Evolutionary conservation across 495 filamentous ascomycete species (phyloP).

Genomic region (Immersiella caudata): DNA sequence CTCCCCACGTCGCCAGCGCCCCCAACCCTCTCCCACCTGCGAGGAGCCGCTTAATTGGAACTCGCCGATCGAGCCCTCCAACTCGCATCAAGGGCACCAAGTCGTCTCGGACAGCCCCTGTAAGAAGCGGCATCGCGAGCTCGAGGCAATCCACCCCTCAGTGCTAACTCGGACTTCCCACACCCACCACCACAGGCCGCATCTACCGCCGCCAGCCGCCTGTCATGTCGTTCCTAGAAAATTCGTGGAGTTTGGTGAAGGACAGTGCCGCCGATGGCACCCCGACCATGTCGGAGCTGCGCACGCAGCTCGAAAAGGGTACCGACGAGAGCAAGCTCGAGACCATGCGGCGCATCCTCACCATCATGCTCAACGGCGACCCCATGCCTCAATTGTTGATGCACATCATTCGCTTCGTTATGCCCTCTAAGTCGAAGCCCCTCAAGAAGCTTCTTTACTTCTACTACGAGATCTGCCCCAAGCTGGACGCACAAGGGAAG

Average conservation of each 20-base stretch:
- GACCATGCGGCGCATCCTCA: constrained; percentile 97
- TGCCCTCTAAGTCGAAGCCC: constrained; percentile 95
- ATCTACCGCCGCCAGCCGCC: constrained; percentile 33
- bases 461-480: constrained; percentile 99
- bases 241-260: constrained; percentile 92
- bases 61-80: background rate
- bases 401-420: constrained; percentile 99
- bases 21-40: constrained; percentile 5
- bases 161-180: constrained; percentile 5
- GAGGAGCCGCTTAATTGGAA: background rate
- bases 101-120: background rate
- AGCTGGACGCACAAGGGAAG: constrained; percentile 87
- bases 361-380: constrained; percentile 97
- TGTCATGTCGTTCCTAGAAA: constrained; percentile 94
- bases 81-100: background rate
- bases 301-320: constrained; percentile 94
- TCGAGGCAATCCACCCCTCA: constrained; percentile 16
- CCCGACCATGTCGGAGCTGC: constrained; percentile 86
- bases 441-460: constrained; percentile 98
- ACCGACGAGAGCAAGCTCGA: constrained; percentile 96
- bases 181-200: constrained; percentile 17
- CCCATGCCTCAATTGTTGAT: constrained; percentile 94
- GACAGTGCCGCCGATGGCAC: constrained; percentile 88
- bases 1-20: constrained; percentile 26
- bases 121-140: background rate